Conservation (phyloP, 768 basidiomycete species). For the Serendipita sp. region DNA sequence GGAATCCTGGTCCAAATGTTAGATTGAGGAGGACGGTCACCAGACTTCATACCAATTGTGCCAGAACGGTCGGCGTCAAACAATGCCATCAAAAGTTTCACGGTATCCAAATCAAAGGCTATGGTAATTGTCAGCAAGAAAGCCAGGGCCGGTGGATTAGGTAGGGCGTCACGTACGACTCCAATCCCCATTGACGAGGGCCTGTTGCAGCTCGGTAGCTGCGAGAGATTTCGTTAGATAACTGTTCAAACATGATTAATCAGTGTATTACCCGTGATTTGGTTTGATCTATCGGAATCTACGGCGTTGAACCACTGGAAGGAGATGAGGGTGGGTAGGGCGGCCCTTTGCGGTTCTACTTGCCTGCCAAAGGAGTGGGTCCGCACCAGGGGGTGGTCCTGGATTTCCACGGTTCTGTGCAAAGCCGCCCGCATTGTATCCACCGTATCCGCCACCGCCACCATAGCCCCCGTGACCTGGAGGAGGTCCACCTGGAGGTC, state of each 20-base stretch:
- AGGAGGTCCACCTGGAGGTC: slow-evolving; percentile 23
- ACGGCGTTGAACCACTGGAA: slow-evolving; percentile 60
- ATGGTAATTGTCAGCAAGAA: neutral
- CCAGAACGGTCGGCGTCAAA: slow-evolving; percentile 69
- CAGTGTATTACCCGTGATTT: slow-evolving; percentile 49
- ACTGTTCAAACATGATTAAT: slow-evolving; percentile 29
- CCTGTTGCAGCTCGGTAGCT: slow-evolving; percentile 24
- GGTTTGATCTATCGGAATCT: slow-evolving; percentile 54
- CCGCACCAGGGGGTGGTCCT: slow-evolving; percentile 48
- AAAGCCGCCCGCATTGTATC: slow-evolving; percentile 25
- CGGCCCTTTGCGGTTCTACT: neutral
- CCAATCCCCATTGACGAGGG: slow-evolving; percentile 53
- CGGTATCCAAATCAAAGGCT: slow-evolving; percentile 78
- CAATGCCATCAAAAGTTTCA: slow-evolving; percentile 69
- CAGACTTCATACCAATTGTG: slow-evolving; percentile 51
- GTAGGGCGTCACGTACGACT: slow-evolving; percentile 37
- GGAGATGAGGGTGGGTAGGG: neutral
- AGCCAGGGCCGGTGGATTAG: neutral
- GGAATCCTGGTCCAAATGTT: slow-evolving; percentile 11
- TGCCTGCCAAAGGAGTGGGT: slow-evolving; percentile 35
- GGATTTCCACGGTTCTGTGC: slow-evolving; percentile 15
- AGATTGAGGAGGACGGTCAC: slow-evolving; percentile 4
- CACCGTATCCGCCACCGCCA: too few species aligned
- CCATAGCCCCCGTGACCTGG: too few species aligned
- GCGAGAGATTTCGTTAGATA: slow-evolving; percentile 9